Evolutionary conservation across 306 rosid species (phyloP).

Genomic region (Echinosophora koreensis): DNA sequence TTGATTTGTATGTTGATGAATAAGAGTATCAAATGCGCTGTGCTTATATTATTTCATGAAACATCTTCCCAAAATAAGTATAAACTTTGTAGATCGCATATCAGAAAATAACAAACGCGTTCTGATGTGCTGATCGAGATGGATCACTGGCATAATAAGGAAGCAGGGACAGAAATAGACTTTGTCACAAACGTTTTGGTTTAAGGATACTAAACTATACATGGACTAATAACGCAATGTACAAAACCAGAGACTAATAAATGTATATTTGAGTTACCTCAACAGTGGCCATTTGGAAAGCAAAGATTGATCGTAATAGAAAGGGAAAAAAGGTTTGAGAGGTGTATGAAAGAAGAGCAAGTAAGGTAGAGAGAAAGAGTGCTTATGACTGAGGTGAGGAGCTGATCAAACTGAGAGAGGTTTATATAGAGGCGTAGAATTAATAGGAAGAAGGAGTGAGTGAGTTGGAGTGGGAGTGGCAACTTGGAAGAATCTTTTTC

Average conservation of each 20-base stretch:
- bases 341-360: neutral
- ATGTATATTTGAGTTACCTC: conserved; percentile 63
- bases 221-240: neutral
- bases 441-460: too few relatives aligned
- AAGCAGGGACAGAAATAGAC: neutral
- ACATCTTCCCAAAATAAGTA: neutral
- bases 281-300: conserved; percentile 73
- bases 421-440: conserved; percentile 58
- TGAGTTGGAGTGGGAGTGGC: neutral
- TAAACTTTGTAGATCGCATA: conserved; percentile 10
- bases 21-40: neutral
- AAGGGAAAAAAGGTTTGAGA: neutral
- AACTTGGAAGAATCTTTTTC: conserved; percentile 64
- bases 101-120: conserved; percentile 6
- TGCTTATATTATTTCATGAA: neutral
- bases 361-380: conserved; percentile 20
- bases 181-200: neutral
- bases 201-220: neutral
- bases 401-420: conserved; percentile 49
- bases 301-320: conserved; percentile 35
- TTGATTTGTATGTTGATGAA: neutral
- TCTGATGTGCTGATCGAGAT: conserved; percentile 32
- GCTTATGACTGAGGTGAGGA: conserved; percentile 51
- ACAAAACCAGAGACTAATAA: neutral
- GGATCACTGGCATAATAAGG: neutral